phyloP scores from a whole-genome alignment of 129 eudicot genomes.

The Flaveria linearis region DNA sequence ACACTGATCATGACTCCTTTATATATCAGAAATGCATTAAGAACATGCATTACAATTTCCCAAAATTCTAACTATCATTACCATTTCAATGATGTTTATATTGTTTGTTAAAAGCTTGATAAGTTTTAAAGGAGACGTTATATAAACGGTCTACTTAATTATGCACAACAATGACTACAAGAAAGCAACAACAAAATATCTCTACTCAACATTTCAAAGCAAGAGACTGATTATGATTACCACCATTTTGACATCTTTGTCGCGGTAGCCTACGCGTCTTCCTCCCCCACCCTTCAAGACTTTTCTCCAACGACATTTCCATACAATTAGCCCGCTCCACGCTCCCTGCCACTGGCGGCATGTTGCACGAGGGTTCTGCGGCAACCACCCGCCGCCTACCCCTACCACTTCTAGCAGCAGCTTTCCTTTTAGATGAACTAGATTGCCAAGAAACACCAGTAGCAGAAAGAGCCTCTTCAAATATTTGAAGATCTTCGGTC shows the following conservation, averaged over 20 bases:
- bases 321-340: conserved; percentile 31
- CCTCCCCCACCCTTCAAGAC: conserved; percentile 77
- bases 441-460: conserved; percentile 57
- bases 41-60: background rate
- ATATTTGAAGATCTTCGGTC: conserved; percentile 61
- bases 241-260: conserved; percentile 47
- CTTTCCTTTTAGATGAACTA: conserved; percentile 44
- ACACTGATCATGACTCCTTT: background rate
- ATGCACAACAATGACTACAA: conserved; percentile 39
- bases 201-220: conserved; percentile 45
- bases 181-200: conserved; percentile 31
- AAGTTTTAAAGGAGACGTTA: conserved; percentile 18
- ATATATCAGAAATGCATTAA: background rate
- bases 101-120: conserved; percentile 19
- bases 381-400: conserved; percentile 42
- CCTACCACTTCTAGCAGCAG: conserved; percentile 47
- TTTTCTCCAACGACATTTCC: conserved; percentile 46
- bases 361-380: conserved; percentile 14
- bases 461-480: conserved; percentile 55
- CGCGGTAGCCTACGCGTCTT: conserved; percentile 74
- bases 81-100: conserved; percentile 7
- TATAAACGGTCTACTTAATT: conserved; percentile 31
- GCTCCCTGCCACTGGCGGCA: conserved; percentile 18
- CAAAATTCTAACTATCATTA: background rate
- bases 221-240: conserved; percentile 37